A percentile compares a stretch with the other conserved stretches of the same genome.
phyloP scores from a whole-genome alignment of 176 grass and related monocot genomes.

The Puccinellia tenuiflora region DNA sequence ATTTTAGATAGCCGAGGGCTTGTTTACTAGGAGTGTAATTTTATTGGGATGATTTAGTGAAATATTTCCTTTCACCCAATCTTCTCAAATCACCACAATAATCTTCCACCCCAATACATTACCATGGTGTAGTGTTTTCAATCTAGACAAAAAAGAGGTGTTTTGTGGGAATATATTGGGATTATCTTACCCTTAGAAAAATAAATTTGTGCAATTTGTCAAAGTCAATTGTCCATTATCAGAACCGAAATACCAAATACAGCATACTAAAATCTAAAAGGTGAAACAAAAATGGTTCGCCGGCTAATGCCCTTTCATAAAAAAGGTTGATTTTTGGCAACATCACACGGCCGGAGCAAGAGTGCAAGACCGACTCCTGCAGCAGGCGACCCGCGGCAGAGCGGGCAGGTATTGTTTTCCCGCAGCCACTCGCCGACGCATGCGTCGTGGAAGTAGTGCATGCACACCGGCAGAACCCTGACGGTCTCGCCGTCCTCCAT shows the following conservation, averaged over 20 bases:
- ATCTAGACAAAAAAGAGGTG: too few species aligned
- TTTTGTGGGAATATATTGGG: too few species aligned
- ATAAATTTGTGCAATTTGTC: not conserved
- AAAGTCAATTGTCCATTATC: not conserved
- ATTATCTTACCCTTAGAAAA: too few species aligned
- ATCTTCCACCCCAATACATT: too few species aligned
- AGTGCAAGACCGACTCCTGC: not conserved
- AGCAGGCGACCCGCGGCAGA: conserved; percentile 10
- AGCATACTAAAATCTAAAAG: not conserved
- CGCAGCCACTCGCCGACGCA: conserved; percentile 32
- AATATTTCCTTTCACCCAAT: too few species aligned
- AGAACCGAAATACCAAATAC: not conserved
- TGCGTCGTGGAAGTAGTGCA: conserved; percentile 28
- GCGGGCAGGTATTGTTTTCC: conserved; percentile 9
- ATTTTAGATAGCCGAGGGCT: too few species aligned
- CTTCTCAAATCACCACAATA: too few species aligned
- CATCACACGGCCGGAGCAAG: not conserved
- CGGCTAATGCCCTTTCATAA: not conserved
- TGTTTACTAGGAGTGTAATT: too few species aligned
- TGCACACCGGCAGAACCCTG: conserved; percentile 7
- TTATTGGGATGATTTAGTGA: too few species aligned
- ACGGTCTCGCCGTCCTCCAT: not conserved
- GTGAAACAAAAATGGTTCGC: not conserved
- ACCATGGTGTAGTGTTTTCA: too few species aligned
- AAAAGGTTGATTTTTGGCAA: not conserved